A percentile compares a stretch with the other conserved stretches of the same genome.
These are phyloP conservation scores for Fomitopsis pinicola DNA, from an alignment of 1,284 basidiomycete genomes.

Conservation along the genomic window DNA sequence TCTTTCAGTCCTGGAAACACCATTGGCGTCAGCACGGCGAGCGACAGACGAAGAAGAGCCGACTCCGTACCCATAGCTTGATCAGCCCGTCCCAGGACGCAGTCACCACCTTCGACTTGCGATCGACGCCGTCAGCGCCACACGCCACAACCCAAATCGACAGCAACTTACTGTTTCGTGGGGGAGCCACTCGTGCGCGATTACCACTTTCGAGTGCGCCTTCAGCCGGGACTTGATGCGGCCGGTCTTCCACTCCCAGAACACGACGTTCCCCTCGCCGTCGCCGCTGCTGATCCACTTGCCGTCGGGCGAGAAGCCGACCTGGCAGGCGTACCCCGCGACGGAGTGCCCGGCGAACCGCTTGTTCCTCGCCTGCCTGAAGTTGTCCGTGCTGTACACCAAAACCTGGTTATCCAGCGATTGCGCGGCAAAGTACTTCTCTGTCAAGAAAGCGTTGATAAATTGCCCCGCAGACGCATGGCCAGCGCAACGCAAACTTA, in stretches of 20 bases:
- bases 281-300: slow-evolving; percentile 97
- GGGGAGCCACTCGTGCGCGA: slow-evolving; percentile 96
- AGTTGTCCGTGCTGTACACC: slow-evolving; percentile 94
- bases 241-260: slow-evolving; percentile 99
- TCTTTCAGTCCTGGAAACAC: slow-evolving; percentile 1
- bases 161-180: slow-evolving; percentile 83
- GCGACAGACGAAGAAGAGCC: neutral
- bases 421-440: slow-evolving; percentile 96
- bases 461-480: slow-evolving; percentile 5
- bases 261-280: slow-evolving; percentile 91
- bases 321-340: slow-evolving; percentile 94
- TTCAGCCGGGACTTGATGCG: slow-evolving; percentile 87
- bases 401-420: slow-evolving; percentile 98
- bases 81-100: slow-evolving; percentile 97
- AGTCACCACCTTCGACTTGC: slow-evolving; percentile 89
- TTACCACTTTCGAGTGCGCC: slow-evolving; percentile 93
- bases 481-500: slow-evolving; percentile 39
- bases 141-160: neutral
- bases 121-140: slow-evolving; percentile 10
- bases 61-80: slow-evolving; percentile 77
- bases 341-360: slow-evolving; percentile 95
- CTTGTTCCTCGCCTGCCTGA: slow-evolving; percentile 98
- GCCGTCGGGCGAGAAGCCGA: slow-evolving; percentile 97
- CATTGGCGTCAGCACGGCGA: neutral
- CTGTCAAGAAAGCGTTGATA: slow-evolving; percentile 34